A percentile compares a stretch with the other conserved stretches of the same genome.
phyloP scores from a whole-genome alignment of 2,329 filamentous ascomycete species.

The Colletotrichum sp. region DNA sequence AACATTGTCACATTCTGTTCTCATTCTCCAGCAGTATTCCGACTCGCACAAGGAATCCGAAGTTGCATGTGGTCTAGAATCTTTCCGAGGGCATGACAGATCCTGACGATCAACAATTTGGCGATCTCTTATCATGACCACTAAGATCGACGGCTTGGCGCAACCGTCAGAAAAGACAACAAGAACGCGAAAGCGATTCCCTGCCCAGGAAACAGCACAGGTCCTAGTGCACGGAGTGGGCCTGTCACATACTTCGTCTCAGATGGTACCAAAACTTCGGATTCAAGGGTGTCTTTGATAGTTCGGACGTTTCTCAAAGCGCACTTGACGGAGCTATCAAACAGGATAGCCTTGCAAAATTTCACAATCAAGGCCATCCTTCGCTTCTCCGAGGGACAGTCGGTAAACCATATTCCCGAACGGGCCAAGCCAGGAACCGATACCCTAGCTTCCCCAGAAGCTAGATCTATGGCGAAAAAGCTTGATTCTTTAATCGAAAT shows the following conservation, averaged over 20 bases:
- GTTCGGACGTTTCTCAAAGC: not conserved
- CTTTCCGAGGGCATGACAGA: not conserved
- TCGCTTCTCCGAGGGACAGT: not conserved
- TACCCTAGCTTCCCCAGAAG: not conserved
- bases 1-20: not conserved
- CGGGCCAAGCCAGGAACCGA: not conserved
- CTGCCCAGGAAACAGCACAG: not conserved
- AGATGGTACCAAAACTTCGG: not conserved
- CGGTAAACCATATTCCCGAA: not conserved
- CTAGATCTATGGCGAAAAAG: not conserved
- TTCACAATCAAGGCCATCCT: not conserved
- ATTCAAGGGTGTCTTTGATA: not conserved
- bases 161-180: not conserved
- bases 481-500: not conserved
- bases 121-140: not conserved
- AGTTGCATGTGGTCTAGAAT: not conserved
- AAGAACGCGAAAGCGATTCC: not conserved
- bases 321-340: not conserved
- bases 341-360: not conserved
- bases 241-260: conserved; percentile 6
- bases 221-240: not conserved
- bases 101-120: not conserved
- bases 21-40: not conserved
- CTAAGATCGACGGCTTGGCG: not conserved
- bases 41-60: not conserved